Percentiles rank a stretch among this genome's conserved stretches.
Evolutionary conservation across 2,329 filamentous ascomycete genomes (phyloP).

Genomic region (Colletotrichum chlorophyti): DNA sequence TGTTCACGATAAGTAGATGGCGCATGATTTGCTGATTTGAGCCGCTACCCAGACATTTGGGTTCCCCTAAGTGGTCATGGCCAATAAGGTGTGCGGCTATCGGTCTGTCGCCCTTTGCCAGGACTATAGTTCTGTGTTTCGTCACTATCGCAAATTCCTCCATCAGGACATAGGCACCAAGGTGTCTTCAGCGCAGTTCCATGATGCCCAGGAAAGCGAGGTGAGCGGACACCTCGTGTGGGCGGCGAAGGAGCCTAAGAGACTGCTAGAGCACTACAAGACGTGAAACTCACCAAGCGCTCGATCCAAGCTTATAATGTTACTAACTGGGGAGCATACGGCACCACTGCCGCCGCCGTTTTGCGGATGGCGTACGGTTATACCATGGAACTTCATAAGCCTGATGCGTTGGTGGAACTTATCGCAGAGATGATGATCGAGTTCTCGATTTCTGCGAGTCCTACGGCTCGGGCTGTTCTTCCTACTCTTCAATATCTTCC

Average conservation of each 20-base stretch:
- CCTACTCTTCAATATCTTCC: slow-evolving; percentile 40
- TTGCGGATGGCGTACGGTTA: slow-evolving; percentile 30
- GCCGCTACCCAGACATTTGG: slow-evolving; percentile 40
- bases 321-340: background rate
- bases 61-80: slow-evolving; percentile 37
- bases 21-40: slow-evolving; percentile 45
- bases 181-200: slow-evolving; percentile 29
- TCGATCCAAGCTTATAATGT: background rate
- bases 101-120: slow-evolving; percentile 29
- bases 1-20: slow-evolving; percentile 43
- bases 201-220: slow-evolving; percentile 17
- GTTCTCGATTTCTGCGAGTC: slow-evolving; percentile 36
- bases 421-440: slow-evolving; percentile 38
- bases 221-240: slow-evolving; percentile 17
- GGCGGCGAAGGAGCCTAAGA: slow-evolving; percentile 17
- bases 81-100: slow-evolving; percentile 37
- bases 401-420: slow-evolving; percentile 38
- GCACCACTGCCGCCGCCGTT: slow-evolving; percentile 12
- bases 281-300: slow-evolving; percentile 9
- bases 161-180: slow-evolving; percentile 39
- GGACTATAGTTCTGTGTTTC: slow-evolving; percentile 33
- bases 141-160: slow-evolving; percentile 34
- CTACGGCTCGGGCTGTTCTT: slow-evolving; percentile 41
- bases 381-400: slow-evolving; percentile 35
- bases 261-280: slow-evolving; percentile 22